Percentiles rank a stretch among this genome's conserved stretches.
Evolutionary conservation across 768 basidiomycete species (phyloP).

Genomic region (Russula earlei): DNA sequence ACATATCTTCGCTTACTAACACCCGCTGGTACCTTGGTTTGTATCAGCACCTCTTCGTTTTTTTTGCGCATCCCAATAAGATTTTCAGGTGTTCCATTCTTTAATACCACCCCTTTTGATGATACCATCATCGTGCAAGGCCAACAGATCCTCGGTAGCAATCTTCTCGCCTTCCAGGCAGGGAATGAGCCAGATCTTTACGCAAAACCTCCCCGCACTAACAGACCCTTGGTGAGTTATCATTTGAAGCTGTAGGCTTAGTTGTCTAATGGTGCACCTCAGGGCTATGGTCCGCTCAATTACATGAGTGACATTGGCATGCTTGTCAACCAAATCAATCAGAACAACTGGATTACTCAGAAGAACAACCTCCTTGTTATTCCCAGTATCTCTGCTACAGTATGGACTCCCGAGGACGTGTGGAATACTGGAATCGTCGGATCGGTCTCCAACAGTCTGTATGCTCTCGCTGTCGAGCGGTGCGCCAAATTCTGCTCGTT

Average conservation of each 20-base stretch:
- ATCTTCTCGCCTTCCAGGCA: constrained; percentile 58
- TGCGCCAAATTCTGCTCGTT: background rate
- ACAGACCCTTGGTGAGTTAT: constrained; percentile 14
- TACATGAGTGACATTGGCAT: constrained; percentile 27
- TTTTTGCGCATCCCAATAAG: background rate
- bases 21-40: constrained; percentile 58
- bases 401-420: constrained; percentile 11
- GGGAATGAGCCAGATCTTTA: constrained; percentile 81
- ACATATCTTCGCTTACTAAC: constrained; percentile 48
- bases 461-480: constrained; percentile 15
- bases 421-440: constrained; percentile 16
- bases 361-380: constrained; percentile 9
- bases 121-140: constrained; percentile 47
- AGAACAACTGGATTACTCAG: background rate
- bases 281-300: constrained; percentile 19
- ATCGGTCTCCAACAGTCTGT: constrained; percentile 4
- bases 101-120: constrained; percentile 46
- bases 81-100: constrained; percentile 47
- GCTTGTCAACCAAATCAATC: constrained; percentile 10
- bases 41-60: background rate
- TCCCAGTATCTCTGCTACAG: constrained; percentile 13
- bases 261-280: background rate
- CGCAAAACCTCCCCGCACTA: constrained; percentile 20
- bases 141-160: constrained; percentile 52
- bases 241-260: background rate